Evolutionary conservation across 768 basidiomycete genomes (phyloP).

Genomic region (Amanita brunnescens): DNA sequence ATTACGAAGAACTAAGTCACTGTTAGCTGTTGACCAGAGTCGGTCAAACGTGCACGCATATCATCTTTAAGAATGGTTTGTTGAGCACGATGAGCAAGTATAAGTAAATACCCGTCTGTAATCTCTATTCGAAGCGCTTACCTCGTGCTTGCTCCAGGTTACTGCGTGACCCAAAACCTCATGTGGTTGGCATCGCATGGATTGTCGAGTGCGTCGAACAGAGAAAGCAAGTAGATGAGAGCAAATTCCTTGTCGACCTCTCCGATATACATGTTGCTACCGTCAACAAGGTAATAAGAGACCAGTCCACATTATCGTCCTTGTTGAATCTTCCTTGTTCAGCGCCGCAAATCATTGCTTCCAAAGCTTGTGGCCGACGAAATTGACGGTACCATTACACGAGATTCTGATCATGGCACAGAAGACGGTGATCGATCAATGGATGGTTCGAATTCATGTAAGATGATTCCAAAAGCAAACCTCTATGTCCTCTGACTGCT

Average conservation of each 20-base stretch:
- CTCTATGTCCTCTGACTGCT: constrained; percentile 6
- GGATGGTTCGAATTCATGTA: constrained; percentile 38
- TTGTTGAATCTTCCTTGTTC: constrained; percentile 6
- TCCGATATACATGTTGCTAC: constrained; percentile 51
- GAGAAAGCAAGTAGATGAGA: constrained; percentile 53
- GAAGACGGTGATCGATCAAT: constrained; percentile 31
- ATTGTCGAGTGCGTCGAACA: constrained; percentile 81
- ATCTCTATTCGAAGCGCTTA: not conserved
- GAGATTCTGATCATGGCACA: constrained; percentile 17
- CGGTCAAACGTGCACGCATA: constrained; percentile 70
- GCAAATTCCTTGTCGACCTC: constrained; percentile 55
- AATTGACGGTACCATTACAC: constrained; percentile 15
- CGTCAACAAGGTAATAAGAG: constrained; percentile 45
- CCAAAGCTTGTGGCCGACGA: constrained; percentile 46
- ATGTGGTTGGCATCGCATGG: constrained; percentile 81
- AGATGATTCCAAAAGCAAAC: constrained; percentile 12
- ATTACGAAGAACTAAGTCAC: not conserved
- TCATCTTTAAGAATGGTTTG: constrained; percentile 78
- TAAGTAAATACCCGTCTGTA: constrained; percentile 33
- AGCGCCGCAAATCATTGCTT: constrained; percentile 71
- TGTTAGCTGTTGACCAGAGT: constrained; percentile 53
- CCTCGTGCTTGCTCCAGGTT: constrained; percentile 31
- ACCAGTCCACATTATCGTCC: not conserved
- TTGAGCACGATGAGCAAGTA: constrained; percentile 68
- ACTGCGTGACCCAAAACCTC: constrained; percentile 59